Conservation (phyloP, 2,329 filamentous ascomycete genomes). For the Sordariomycetes sp. region DNA sequence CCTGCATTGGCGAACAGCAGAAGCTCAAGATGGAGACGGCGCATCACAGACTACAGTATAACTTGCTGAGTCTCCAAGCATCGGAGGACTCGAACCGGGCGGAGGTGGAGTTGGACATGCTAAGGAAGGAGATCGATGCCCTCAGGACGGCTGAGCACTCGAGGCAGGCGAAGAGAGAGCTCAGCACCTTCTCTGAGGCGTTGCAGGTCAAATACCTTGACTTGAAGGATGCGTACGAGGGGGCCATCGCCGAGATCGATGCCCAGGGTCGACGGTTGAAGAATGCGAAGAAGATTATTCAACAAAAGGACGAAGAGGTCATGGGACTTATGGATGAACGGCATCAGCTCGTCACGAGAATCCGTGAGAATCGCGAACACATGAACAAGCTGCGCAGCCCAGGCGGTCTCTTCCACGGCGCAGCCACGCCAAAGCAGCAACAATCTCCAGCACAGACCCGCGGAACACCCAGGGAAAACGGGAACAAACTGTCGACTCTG, state of each 20-base stretch:
- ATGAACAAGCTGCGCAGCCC: slow-evolving; percentile 72
- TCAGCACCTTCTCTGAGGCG: slow-evolving; percentile 41
- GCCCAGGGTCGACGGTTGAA: slow-evolving; percentile 55
- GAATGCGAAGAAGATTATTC: slow-evolving; percentile 68
- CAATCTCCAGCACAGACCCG: slow-evolving; percentile 6
- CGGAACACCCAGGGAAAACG: slow-evolving; percentile 42
- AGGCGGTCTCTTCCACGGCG: slow-evolving; percentile 55
- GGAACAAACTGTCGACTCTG: slow-evolving; percentile 65
- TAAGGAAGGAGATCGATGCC: slow-evolving; percentile 78
- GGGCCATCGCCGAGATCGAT: slow-evolving; percentile 57
- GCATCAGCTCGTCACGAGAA: slow-evolving; percentile 67
- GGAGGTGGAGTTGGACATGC: slow-evolving; percentile 85
- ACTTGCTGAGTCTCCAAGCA: slow-evolving; percentile 73
- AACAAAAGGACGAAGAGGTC: slow-evolving; percentile 68
- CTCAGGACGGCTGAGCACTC: slow-evolving; percentile 66
- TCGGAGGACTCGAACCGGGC: slow-evolving; percentile 79
- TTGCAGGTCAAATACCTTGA: slow-evolving; percentile 48
- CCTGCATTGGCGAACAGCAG: slow-evolving; percentile 45
- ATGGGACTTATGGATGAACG: slow-evolving; percentile 66
- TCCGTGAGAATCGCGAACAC: slow-evolving; percentile 83
- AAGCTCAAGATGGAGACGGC: slow-evolving; percentile 72
- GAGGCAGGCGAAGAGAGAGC: slow-evolving; percentile 47
- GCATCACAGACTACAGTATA: slow-evolving; percentile 86
- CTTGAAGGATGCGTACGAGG: slow-evolving; percentile 57
- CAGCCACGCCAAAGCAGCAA: slow-evolving; percentile 49